phyloP scores from a whole-genome alignment of 441 rosid genomes.

The Erodium chrysanthum region DNA sequence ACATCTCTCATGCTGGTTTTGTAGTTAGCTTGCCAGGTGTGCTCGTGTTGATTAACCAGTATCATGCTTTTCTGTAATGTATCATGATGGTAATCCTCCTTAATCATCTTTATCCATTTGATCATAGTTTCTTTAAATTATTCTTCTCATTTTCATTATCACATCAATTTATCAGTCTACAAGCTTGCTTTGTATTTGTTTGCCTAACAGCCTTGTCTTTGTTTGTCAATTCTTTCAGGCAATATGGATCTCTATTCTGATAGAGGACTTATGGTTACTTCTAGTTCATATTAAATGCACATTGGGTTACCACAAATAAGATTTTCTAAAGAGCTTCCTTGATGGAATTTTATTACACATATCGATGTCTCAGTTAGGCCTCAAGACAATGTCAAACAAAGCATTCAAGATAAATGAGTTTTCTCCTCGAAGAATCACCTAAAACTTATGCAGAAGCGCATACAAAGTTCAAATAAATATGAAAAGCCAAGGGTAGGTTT shows the following conservation, averaged over 20 bases:
- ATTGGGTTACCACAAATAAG: not conserved
- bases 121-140: not conserved
- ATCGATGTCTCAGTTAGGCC: not conserved
- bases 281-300: too few species aligned
- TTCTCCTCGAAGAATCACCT: slow-evolving; percentile 19
- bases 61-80: not conserved
- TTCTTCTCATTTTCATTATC: not conserved
- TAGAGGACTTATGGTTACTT: too few species aligned
- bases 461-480: slow-evolving; percentile 12
- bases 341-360: slow-evolving; percentile 14
- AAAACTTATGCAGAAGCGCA: slow-evolving; percentile 13
- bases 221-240: too few species aligned
- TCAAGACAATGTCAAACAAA: slow-evolving; percentile 20
- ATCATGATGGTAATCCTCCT: too few species aligned
- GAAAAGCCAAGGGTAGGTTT: slow-evolving; percentile 12
- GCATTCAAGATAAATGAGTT: slow-evolving; percentile 11
- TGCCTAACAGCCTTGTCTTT: too few species aligned
- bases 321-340: slow-evolving; percentile 11
- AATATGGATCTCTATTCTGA: too few species aligned
- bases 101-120: too few species aligned
- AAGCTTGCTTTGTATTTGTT: too few species aligned
- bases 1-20: not conserved
- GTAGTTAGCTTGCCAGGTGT: not conserved
- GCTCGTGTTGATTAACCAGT: not conserved
- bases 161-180: not conserved